phyloP scores from a whole-genome alignment of 306 rosid genomes.

The Lathyrus tuberosus region DNA sequence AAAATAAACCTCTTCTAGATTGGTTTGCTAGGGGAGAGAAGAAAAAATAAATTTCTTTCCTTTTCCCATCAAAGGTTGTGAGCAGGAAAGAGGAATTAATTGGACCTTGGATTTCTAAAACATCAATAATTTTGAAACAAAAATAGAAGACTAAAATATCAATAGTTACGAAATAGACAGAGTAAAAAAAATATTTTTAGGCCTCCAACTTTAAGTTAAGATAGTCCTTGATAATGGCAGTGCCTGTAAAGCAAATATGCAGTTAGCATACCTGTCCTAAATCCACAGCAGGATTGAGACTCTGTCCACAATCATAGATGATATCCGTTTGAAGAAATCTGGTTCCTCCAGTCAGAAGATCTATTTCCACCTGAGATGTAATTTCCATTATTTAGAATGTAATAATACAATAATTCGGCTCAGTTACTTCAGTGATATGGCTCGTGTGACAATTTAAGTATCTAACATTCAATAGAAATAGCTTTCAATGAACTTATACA shows the following conservation, averaged over 20 bases:
- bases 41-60: neutral
- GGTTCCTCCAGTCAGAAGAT: constrained; percentile 85
- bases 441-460: constrained; percentile 13
- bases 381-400: constrained; percentile 14
- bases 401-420: constrained; percentile 11
- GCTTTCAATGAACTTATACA: constrained; percentile 20
- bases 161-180: neutral
- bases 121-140: neutral
- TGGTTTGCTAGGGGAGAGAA: neutral
- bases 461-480: constrained; percentile 3
- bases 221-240: constrained; percentile 16
- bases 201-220: constrained; percentile 7
- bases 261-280: constrained; percentile 77
- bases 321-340: constrained; percentile 74
- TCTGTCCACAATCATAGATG: constrained; percentile 90
- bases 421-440: neutral
- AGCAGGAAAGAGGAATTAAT: neutral
- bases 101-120: neutral
- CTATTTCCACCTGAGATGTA: constrained; percentile 77
- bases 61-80: neutral
- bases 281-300: constrained; percentile 98
- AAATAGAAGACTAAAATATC: neutral
- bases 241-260: constrained; percentile 8
- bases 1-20: neutral
- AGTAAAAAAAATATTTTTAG: neutral